A percentile compares a stretch with the other conserved stretches of the same genome.
These are phyloP conservation scores for Botrytis fabae DNA, from an alignment of 2,329 filamentous ascomycete species.

Conservation along the genomic window DNA sequence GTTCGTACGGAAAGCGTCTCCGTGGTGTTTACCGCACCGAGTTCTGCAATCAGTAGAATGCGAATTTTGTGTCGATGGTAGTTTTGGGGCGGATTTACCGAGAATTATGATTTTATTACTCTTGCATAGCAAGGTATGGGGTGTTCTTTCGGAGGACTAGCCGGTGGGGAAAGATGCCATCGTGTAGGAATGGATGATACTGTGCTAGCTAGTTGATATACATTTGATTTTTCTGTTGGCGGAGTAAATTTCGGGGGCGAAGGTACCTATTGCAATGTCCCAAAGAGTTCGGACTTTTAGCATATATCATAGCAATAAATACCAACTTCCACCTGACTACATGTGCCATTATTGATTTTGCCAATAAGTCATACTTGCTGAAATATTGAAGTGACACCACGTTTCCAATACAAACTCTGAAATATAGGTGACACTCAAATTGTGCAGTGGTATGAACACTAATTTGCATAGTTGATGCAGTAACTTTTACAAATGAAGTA, in stretches of 20 bases:
- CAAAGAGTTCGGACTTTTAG: background rate
- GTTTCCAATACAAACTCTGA: background rate
- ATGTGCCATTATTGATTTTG: background rate
- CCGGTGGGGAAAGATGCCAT: background rate
- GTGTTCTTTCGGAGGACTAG: background rate
- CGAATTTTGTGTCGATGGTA: background rate
- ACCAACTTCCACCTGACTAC: background rate
- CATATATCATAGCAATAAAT: background rate
- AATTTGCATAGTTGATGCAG: background rate
- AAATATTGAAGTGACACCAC: background rate
- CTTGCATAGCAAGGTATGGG: too few species aligned
- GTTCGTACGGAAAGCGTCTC: background rate
- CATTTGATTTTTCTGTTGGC: background rate
- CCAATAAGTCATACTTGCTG: background rate
- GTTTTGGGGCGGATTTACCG: background rate
- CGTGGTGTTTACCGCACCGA: background rate
- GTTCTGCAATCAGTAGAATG: background rate
- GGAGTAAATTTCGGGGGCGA: background rate
- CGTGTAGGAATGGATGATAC: background rate
- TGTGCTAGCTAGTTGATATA: background rate
- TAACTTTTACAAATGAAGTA: background rate
- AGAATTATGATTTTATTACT: background rate
- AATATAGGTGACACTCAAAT: background rate
- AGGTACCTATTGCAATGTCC: background rate
- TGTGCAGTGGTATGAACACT: rapidly evolving